phyloP scores from a whole-genome alignment of 176 grass and related monocot species.

The Calamus simplicifolius region DNA sequence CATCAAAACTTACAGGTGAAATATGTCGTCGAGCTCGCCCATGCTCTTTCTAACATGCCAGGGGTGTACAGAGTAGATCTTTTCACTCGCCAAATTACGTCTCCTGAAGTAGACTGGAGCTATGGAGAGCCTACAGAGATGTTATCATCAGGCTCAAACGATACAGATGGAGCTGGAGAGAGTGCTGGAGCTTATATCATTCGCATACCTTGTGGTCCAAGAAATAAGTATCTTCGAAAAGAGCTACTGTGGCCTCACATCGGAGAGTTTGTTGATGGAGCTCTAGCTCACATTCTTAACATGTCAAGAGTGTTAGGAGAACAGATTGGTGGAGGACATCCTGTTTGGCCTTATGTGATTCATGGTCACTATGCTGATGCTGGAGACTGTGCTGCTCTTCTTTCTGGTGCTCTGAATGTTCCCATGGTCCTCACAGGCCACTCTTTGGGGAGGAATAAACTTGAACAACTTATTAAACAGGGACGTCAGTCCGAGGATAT shows the following conservation, averaged over 20 bases:
- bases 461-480: conserved; percentile 82
- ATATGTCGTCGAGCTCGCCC: conserved; percentile 81
- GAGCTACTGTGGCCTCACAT: conserved; percentile 79
- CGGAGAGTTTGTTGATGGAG: conserved; percentile 86
- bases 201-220: conserved; percentile 81
- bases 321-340: conserved; percentile 55
- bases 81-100: conserved; percentile 55
- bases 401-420: conserved; percentile 78
- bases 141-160: conserved; percentile 32
- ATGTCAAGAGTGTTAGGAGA: conserved; percentile 76
- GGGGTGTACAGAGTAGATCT: conserved; percentile 77
- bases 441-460: conserved; percentile 80
- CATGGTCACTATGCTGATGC: conserved; percentile 91
- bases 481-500: conserved; percentile 71
- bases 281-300: conserved; percentile 60
- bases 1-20: conserved; percentile 43
- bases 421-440: conserved; percentile 88
- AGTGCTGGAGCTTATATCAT: conserved; percentile 77
- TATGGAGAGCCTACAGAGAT: conserved; percentile 78
- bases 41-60: conserved; percentile 61
- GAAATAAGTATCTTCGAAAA: conserved; percentile 66
- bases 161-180: conserved; percentile 48
- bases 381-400: conserved; percentile 72
- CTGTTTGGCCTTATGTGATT: conserved; percentile 71
- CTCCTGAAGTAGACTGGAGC: conserved; percentile 65